Conservation (phyloP, 305 asterid genomes). For the Euphrasia arctica region DNA sequence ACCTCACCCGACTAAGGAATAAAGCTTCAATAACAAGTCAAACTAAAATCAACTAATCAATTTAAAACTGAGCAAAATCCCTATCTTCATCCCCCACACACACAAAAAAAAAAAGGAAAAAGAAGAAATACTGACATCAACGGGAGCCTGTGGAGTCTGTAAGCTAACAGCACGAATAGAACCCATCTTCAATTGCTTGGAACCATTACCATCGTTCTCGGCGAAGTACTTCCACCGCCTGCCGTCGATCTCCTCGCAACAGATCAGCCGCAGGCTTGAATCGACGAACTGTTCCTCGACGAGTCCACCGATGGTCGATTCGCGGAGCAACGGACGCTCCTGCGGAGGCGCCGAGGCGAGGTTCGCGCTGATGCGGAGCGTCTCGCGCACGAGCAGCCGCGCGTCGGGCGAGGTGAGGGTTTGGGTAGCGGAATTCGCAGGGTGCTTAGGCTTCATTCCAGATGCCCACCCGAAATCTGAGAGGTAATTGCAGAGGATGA, state of each 20-base stretch:
- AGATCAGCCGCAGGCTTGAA: constrained; percentile 71
- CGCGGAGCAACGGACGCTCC: constrained; percentile 26
- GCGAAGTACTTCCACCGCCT: constrained; percentile 80
- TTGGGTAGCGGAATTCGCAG: constrained; percentile 59
- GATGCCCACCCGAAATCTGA: not conserved
- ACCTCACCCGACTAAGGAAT: not conserved
- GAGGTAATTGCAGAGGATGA: not conserved
- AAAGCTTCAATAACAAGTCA: not conserved
- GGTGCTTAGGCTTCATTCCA: constrained; percentile 68
- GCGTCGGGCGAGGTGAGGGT: constrained; percentile 71
- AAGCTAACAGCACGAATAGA: constrained; percentile 70
- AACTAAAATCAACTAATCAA: not conserved
- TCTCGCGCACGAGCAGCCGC: constrained; percentile 75
- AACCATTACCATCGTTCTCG: constrained; percentile 31
- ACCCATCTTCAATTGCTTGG: constrained; percentile 54
- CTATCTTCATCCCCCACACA: too few relatives aligned
- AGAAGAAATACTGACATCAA: constrained; percentile 39
- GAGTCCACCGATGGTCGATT: not conserved
- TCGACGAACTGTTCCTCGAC: constrained; percentile 54
- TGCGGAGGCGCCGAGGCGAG: constrained; percentile 78
- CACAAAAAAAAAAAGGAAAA: too few relatives aligned
- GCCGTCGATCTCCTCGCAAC: constrained; percentile 93
- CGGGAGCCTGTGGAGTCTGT: constrained; percentile 69
- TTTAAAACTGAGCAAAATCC: not conserved
- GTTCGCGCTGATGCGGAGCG: constrained; percentile 94